A percentile compares a stretch with the other conserved stretches of the same genome.
Evolutionary conservation across 2,329 filamentous ascomycete species (phyloP).

Genomic region (Dothideomycetes sp.): DNA sequence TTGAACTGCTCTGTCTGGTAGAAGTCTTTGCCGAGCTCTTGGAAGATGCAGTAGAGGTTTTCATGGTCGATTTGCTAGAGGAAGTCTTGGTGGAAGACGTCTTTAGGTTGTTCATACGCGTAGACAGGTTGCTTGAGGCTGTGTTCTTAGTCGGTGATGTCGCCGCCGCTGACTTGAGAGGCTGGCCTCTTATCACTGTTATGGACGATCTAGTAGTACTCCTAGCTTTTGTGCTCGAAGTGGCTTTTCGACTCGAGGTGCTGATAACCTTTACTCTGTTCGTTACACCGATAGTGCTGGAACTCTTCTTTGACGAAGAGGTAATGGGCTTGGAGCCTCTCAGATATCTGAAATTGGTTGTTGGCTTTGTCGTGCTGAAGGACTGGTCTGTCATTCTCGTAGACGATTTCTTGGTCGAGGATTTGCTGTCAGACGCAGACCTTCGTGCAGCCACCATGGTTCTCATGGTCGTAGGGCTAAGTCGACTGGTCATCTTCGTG

Average conservation of each 20-base stretch:
- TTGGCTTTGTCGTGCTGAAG: no score
- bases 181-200: not conserved
- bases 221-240: not conserved
- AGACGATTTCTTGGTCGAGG: not conserved
- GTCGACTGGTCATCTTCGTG: no score
- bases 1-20: no score
- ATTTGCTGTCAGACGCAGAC: no score
- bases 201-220: no score
- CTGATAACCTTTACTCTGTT: slow-evolving; percentile 1
- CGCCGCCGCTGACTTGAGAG: no score
- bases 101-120: not conserved
- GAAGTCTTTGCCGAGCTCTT: no score
- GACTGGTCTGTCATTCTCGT: no score
- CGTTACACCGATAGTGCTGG: not conserved
- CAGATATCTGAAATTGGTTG: no score
- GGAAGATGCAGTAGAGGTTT: not conserved
- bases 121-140: not conserved
- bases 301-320: not conserved
- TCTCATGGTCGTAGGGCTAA: no score
- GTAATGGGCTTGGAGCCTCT: no score
- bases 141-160: not conserved
- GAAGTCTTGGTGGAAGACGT: not conserved
- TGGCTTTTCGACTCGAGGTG: not conserved
- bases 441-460: no score
- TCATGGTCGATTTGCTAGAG: not conserved